These are phyloP conservation scores for Rhizomucor pusillus DNA, from an alignment of 371 early-diverging fungal genomes.

Conservation along the genomic window DNA sequence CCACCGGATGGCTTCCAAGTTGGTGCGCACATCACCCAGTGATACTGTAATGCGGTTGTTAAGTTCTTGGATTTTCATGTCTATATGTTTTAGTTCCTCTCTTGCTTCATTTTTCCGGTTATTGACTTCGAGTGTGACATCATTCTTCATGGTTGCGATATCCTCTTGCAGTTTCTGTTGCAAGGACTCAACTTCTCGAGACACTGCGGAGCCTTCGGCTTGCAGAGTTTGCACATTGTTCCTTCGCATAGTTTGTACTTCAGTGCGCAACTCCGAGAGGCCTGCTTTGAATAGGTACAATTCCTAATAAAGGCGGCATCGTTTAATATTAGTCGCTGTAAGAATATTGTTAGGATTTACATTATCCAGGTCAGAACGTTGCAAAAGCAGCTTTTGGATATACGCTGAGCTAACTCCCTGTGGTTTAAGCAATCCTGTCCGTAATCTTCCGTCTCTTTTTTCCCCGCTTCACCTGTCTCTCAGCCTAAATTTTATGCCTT, in stretches of 20 bases:
- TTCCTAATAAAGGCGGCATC: slow-evolving; percentile 29
- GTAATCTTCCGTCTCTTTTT: slow-evolving; percentile 8
- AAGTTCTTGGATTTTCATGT: slow-evolving; percentile 83
- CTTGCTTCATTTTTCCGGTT: slow-evolving; percentile 83
- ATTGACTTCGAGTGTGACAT: slow-evolving; percentile 88
- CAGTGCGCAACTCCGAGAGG: slow-evolving; percentile 81
- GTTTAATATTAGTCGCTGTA: neutral
- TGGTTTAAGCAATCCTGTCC: neutral
- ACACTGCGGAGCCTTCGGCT: slow-evolving; percentile 70
- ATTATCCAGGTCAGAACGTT: slow-evolving; percentile 54
- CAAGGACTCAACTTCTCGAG: slow-evolving; percentile 77
- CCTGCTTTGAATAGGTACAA: slow-evolving; percentile 78
- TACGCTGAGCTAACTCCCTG: slow-evolving; percentile 16
- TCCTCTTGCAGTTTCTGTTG: slow-evolving; percentile 75
- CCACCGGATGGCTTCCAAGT: slow-evolving; percentile 85
- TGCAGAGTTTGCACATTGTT: slow-evolving; percentile 81
- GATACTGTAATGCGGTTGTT: slow-evolving; percentile 80
- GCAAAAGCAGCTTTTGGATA: slow-evolving; percentile 16
- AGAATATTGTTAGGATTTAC: slow-evolving; percentile 21
- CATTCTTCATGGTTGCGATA: slow-evolving; percentile 75
- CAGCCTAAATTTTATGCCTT: slow-evolving; percentile 64
- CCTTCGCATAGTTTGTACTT: slow-evolving; percentile 81
- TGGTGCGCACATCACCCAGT: slow-evolving; percentile 81
- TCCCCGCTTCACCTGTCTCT: slow-evolving; percentile 41
- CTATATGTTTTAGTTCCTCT: slow-evolving; percentile 76